phyloP scores from a whole-genome alignment of 805 yeast genomes.

The Lachancea sp. region DNA sequence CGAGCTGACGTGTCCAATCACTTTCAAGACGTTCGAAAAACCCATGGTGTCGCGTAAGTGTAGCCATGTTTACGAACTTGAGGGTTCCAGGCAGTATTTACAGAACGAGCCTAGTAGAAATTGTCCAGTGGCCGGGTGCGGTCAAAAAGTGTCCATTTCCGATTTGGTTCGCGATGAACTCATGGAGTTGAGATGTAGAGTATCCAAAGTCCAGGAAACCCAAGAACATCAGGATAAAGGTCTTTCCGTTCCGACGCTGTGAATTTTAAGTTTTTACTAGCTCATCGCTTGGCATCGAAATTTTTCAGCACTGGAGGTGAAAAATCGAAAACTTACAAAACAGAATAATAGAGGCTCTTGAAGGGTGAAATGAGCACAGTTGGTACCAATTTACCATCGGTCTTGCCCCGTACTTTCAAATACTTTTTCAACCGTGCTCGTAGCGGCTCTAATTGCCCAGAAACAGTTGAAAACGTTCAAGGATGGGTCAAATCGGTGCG shows the following conservation, averaged over 20 bases:
- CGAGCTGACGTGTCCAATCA: conserved; percentile 63
- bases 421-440: conserved; percentile 1
- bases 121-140: conserved; percentile 63
- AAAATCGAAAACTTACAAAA: neutral
- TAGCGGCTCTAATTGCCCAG: conserved; percentile 7
- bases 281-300: neutral
- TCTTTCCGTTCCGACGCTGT: conserved; percentile 1
- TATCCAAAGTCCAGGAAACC: conserved; percentile 8
- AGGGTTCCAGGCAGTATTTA: conserved; percentile 36
- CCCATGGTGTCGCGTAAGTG: conserved; percentile 56
- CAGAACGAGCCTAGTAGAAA: conserved; percentile 17
- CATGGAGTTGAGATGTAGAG: conserved; percentile 50
- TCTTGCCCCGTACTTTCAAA: conserved; percentile 6
- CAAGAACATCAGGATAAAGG: too few species aligned
- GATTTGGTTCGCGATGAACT: conserved; percentile 44
- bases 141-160: conserved; percentile 26
- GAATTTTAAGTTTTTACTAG: too few species aligned
- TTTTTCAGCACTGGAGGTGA: neutral
- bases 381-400: neutral
- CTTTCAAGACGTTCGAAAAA: conserved; percentile 42
- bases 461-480: conserved; percentile 31
- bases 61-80: conserved; percentile 55
- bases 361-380: neutral
- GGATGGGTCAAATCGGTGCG: conserved; percentile 80
- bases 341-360: neutral